phyloP scores from a whole-genome alignment of 208 protist genomes.

The Trypanosomatidae sp. region DNA sequence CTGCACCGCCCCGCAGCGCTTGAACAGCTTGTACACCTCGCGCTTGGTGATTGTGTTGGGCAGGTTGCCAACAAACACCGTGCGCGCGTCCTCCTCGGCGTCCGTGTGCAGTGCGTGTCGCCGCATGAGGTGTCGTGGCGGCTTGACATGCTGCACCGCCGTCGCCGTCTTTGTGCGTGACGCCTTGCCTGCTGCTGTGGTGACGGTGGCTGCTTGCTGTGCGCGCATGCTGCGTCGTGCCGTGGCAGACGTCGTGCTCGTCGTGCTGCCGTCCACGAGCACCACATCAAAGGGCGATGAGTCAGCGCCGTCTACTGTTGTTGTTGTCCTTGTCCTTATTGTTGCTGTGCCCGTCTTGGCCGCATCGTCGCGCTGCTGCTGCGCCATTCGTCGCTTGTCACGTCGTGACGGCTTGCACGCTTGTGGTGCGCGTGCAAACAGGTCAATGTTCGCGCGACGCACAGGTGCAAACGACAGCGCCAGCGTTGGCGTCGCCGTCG shows the following conservation, averaged over 20 bases:
- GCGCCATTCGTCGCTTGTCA: slow-evolving; percentile 42
- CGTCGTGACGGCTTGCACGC: slow-evolving; percentile 73
- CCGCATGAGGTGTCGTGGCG: slow-evolving; percentile 12
- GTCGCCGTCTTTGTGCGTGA: slow-evolving; percentile 1
- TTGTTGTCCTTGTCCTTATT: not conserved
- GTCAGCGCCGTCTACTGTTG: not conserved
- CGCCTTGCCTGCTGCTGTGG: not conserved
- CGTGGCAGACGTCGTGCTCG: not conserved
- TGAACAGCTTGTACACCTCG: slow-evolving; percentile 67
- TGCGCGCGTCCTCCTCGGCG: slow-evolving; percentile 74
- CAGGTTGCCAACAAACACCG: slow-evolving; percentile 85
- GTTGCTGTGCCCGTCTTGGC: not conserved
- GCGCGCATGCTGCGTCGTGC: not conserved
- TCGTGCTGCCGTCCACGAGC: not conserved
- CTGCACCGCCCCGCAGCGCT: slow-evolving; percentile 60
- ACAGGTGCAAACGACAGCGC: slow-evolving; percentile 47
- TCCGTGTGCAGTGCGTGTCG: slow-evolving; percentile 70
- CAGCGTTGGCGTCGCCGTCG: not conserved
- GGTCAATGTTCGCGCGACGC: slow-evolving; percentile 51
- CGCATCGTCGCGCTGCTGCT: slow-evolving; percentile 4
- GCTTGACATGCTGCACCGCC: not conserved
- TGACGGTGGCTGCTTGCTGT: too few relatives aligned
- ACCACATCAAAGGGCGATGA: not conserved
- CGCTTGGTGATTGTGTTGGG: slow-evolving; percentile 66
- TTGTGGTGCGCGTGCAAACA: slow-evolving; percentile 73